These are phyloP conservation scores for Moelleriella libera DNA, from an alignment of 2,329 filamentous ascomycete genomes.

Conservation along the genomic window DNA sequence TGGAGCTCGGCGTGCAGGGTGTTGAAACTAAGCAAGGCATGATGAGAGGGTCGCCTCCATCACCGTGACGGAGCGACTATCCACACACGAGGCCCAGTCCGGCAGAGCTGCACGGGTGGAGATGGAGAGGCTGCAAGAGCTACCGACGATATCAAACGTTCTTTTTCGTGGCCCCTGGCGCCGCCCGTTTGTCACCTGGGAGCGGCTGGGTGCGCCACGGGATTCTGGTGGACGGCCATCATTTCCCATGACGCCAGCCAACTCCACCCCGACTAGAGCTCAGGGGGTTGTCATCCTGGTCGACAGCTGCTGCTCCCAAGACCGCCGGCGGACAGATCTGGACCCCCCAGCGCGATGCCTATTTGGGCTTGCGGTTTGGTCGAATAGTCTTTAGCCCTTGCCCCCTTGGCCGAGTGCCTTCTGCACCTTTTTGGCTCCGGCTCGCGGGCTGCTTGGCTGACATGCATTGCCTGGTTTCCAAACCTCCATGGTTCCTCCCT, in stretches of 20 bases:
- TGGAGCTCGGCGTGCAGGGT: background rate
- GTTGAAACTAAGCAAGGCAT: constrained; percentile 2
- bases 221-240: no score
- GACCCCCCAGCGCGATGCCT: background rate
- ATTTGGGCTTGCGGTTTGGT: background rate
- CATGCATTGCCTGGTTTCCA: background rate
- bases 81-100: no score
- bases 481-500: no score
- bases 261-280: background rate
- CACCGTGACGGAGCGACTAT: background rate
- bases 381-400: no score
- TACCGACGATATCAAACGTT: no score
- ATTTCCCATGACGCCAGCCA: background rate
- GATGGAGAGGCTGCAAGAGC: no score
- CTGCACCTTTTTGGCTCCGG: no score
- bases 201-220: no score
- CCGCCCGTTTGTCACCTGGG: background rate
- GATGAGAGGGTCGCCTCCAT: background rate
- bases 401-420: no score
- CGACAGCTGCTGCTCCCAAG: background rate
- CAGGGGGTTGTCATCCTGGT: background rate
- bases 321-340: background rate
- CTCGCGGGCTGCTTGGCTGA: background rate
- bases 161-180: background rate
- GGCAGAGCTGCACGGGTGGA: no score